Evolutionary conservation across 2,329 filamentous ascomycete genomes (phyloP), one percentile per base, ranked within the genome.

Genomic region (Aspergillus fijiensis): DNA sequence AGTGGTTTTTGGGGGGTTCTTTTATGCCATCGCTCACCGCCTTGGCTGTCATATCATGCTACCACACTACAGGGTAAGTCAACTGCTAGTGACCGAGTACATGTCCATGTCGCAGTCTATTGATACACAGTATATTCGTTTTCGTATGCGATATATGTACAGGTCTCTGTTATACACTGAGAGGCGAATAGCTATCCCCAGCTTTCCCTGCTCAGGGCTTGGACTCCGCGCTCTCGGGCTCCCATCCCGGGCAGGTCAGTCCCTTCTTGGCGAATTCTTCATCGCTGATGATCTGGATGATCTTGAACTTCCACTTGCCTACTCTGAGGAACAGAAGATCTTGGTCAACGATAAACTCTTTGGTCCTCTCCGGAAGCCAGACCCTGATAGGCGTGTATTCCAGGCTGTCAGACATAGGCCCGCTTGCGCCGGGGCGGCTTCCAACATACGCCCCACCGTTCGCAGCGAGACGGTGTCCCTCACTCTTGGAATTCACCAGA

Each of bases 241-340:
- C 76, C 82, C 82, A 85, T 2, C 83, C 83, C 16, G 82, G 82
- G 45, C 76, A 81, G 14, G 72, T 76, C 21, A 82, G 70, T 1
- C 80, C 81, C 49, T 71, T 68, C 12, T 72, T 72, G 52, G 79
- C 76, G 64, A 82, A 86, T 23, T 84, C 78, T 39, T 80, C 78
- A 60, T 87, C 85, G 12, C 77, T 75, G 5, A 87, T 72, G 48
- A 88, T 78, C 50, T 80, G 79, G 31, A 87, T 78, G 23, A 86
- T 74, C 66, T 83, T 83, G 39, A 87, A 77, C 66, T 84, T 86
- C 79, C 83, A 85, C 68, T 88, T 88, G 7, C 86, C 86, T 2
- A 82, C 66, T 61, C 84, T 77, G 10, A 88, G 64, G 9, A 87
- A 79, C n/a, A 88, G 65, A 2, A 83, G 69, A 1, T 81, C 75